Evolutionary conservation across 2,329 filamentous ascomycete genomes (phyloP).

Genomic region (Xylaria sp.): DNA sequence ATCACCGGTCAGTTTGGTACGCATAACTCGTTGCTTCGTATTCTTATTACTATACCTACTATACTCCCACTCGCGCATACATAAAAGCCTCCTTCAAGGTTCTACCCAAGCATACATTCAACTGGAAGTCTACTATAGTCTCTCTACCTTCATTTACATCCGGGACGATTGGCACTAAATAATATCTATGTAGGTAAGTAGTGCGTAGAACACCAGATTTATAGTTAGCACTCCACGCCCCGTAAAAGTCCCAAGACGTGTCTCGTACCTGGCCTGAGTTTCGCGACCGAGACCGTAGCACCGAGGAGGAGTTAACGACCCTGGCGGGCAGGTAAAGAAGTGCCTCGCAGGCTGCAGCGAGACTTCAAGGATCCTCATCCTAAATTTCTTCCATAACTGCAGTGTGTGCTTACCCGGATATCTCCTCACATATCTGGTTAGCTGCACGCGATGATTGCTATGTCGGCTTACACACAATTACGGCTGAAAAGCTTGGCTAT

Average conservation of each 20-base stretch:
- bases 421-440: too few relatives aligned
- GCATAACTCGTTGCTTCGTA: background rate
- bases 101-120: too few relatives aligned
- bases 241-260: background rate
- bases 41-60: background rate
- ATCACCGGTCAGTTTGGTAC: background rate
- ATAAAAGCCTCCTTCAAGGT: background rate
- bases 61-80: background rate
- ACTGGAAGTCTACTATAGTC: too few relatives aligned
- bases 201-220: too few relatives aligned
- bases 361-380: background rate
- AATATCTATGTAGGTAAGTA: too few relatives aligned
- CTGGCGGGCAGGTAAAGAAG: background rate
- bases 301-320: background rate
- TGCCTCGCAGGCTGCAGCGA: background rate
- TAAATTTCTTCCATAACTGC: background rate
- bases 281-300: background rate
- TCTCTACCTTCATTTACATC: too few relatives aligned
- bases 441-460: too few relatives aligned
- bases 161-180: too few relatives aligned
- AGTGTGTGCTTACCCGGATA: too few relatives aligned
- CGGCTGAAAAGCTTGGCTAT: background rate
- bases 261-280: slow-evolving; percentile 3
- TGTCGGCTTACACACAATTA: background rate
- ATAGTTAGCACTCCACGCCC: background rate